Base-by-base conservation (phyloP, 768 basidiomycete species). In the Tremella mesenterica region DNA sequence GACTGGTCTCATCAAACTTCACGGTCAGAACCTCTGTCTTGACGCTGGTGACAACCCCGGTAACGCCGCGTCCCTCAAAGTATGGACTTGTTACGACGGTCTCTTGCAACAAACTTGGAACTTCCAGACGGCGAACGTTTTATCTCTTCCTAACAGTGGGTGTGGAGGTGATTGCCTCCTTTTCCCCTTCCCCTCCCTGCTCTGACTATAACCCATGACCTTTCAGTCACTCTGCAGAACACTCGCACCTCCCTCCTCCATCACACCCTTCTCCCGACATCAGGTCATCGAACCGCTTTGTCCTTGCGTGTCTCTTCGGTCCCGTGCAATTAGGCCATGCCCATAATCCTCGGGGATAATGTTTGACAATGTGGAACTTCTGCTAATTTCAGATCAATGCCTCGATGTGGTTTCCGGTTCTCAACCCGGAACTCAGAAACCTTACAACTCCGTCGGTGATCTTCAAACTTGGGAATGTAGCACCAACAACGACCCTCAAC, bases 11-110 rank as follows among this genome's bases (percentile, higher is more conserved):
- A 21, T 56, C 34, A 13, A 39, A 20, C 36, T 56, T 10, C 3
- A 30, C 38, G 54, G 39, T 41, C 44, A 26, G 13, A 20, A 54
- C 36, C 21, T 48, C 18, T 61, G 60, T 44, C 43, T 61, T n/a
- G 60, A 61, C 43, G 60, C 60, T 8, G 60, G 60, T 1, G 20
- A 18, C 38, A 53, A 56, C 50, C 60, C 60, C 6, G 18, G 39
- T 16, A 56, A 58, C 54, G 53, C 30, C 10, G 23, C 10, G 3
- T 25, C 13, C 9, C 28, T 52, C 44, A 61, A 54, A 43, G 27
- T 61, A 31, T 61, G 56, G 53, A 30, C 44, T 6, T 56, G 56
- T 33, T 48, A 44, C 27, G 55, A 56, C 10, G 58, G 54, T n/a
- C 49, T 44, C 10, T 28, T 57, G 18, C 59, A 60, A 38, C 59